Evolutionary conservation across 805 yeast genomes (phyloP).

Genomic region (Yamadazyma phyllophila): DNA sequence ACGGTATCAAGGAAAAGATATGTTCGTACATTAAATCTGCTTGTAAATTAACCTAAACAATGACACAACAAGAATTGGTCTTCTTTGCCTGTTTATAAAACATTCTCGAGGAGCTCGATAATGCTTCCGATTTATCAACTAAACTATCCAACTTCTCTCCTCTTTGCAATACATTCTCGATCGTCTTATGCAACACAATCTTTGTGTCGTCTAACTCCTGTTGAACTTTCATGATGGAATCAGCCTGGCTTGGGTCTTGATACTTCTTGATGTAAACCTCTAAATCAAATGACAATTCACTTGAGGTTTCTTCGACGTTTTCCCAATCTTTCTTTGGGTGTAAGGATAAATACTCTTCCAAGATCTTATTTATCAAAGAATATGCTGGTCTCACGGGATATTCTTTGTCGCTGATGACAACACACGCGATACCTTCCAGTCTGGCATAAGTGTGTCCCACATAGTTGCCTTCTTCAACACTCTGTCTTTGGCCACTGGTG

Average conservation of each 20-base stretch:
- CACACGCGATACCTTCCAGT: conserved; percentile 88
- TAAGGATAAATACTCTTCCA: conserved; percentile 84
- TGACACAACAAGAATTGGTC: conserved; percentile 78
- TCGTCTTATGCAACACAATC: conserved; percentile 92
- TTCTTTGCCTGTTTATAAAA: conserved; percentile 97
- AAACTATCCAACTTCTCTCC: conserved; percentile 94
- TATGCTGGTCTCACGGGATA: conserved; percentile 97
- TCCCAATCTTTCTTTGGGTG: conserved; percentile 77
- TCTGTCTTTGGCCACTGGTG: conserved; percentile 83
- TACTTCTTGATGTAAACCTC: conserved; percentile 74
- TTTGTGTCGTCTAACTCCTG: conserved; percentile 97
- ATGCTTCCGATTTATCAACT: conserved; percentile 93
- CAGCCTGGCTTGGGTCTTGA: conserved; percentile 97
- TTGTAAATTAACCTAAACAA: conserved; percentile 43
- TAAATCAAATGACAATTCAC: conserved; percentile 54
- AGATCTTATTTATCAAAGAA: conserved; percentile 82
- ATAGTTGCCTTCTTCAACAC: conserved; percentile 88
- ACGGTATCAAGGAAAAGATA: too few species aligned
- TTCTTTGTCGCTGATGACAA: conserved; percentile 88
- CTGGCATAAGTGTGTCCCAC: conserved; percentile 90
- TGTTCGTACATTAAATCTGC: not conserved
- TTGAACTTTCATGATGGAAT: conserved; percentile 94
- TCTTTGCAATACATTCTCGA: conserved; percentile 89
- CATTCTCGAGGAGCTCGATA: conserved; percentile 84
- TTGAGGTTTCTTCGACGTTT: conserved; percentile 42